Percentiles rank a stretch among this genome's conserved stretches.
phyloP scores from a whole-genome alignment of 768 basidiomycete genomes.

The Rhizopogon sp. region DNA sequence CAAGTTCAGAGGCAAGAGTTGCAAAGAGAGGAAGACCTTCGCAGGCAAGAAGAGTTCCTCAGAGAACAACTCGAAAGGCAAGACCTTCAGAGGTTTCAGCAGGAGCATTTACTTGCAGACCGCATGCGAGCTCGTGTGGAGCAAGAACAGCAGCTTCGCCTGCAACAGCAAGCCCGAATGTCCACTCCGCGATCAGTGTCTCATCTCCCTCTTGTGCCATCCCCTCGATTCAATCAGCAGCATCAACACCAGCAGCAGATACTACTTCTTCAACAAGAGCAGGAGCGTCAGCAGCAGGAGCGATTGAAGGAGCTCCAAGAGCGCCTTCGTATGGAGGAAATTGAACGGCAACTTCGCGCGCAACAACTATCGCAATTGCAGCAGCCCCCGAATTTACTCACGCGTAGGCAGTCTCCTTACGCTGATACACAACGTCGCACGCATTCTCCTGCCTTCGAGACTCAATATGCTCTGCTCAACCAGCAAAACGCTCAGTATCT shows the following conservation, averaged over 20 bases:
- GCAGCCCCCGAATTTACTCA: slow-evolving; percentile 34
- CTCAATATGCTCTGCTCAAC: slow-evolving; percentile 34
- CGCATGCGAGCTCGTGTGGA: slow-evolving; percentile 12
- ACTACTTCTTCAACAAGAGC: slow-evolving; percentile 62
- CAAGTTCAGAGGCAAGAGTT: slow-evolving; percentile 38
- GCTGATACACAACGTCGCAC: slow-evolving; percentile 51
- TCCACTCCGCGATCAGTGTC: slow-evolving; percentile 60
- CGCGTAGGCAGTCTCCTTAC: slow-evolving; percentile 35
- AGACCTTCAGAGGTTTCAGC: slow-evolving; percentile 37
- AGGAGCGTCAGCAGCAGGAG: slow-evolving; percentile 54
- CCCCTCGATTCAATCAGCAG: slow-evolving; percentile 74
- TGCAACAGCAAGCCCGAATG: slow-evolving; percentile 32
- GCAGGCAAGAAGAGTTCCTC: slow-evolving; percentile 18
- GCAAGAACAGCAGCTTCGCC: slow-evolving; percentile 31
- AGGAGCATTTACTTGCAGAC: slow-evolving; percentile 26
- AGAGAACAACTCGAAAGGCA: slow-evolving; percentile 30
- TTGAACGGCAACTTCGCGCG: slow-evolving; percentile 57
- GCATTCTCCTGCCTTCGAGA: slow-evolving; percentile 36
- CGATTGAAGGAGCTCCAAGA: slow-evolving; percentile 58
- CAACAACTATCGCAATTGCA: slow-evolving; percentile 47
- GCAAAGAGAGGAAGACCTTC: slow-evolving; percentile 22
- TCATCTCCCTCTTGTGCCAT: slow-evolving; percentile 56
- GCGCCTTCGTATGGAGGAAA: slow-evolving; percentile 58
- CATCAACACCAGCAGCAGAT: slow-evolving; percentile 72
- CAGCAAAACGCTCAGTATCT: slow-evolving; percentile 52